Percentiles rank a stretch among this genome's conserved stretches.
These are phyloP conservation scores for Geotrichum restrictum DNA, from an alignment of 1,139 yeast genomes.

Conservation along the genomic window DNA sequence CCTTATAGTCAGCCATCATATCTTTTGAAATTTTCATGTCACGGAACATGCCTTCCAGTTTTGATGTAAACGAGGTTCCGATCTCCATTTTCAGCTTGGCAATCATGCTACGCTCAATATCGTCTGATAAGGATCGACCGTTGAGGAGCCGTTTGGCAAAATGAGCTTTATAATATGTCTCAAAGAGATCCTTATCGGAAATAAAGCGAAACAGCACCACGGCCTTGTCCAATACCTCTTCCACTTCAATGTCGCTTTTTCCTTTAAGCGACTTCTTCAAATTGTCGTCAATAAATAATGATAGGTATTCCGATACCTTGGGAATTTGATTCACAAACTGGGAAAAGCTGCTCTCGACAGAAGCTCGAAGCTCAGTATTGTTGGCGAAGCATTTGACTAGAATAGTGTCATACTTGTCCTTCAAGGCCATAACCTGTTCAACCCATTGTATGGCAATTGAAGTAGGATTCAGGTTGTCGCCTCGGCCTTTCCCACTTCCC, in stretches of 20 bases:
- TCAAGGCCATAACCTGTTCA: conserved; percentile 52
- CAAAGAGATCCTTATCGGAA: conserved; percentile 83
- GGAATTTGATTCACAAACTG: conserved; percentile 56
- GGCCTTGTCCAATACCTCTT: conserved; percentile 53
- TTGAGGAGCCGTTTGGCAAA: conserved; percentile 78
- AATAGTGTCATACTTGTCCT: conserved; percentile 49
- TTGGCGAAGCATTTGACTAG: conserved; percentile 48
- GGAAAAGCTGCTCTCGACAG: conserved; percentile 54
- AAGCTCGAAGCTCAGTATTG: conserved; percentile 50
- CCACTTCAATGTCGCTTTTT: conserved; percentile 51
- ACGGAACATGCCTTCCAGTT: conserved; percentile 80
- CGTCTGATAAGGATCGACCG: conserved; percentile 48
- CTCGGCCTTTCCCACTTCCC: conserved; percentile 24
- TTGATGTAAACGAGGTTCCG: conserved; percentile 75
- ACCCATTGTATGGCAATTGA: conserved; percentile 70
- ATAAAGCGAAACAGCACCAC: conserved; percentile 63
- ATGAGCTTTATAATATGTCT: conserved; percentile 79
- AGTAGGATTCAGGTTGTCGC: conserved; percentile 44
- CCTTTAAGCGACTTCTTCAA: conserved; percentile 59
- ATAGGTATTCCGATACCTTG: conserved; percentile 67
- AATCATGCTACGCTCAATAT: conserved; percentile 67
- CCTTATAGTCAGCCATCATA: conserved; percentile 47
- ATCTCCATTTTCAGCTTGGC: conserved; percentile 70
- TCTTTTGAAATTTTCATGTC: conserved; percentile 72
- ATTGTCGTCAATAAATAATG: conserved; percentile 69